A percentile compares a stretch with the other conserved stretches of the same genome.
Evolutionary conservation across 1,284 basidiomycete species (phyloP).

Genomic region (Tremellales sp.): DNA sequence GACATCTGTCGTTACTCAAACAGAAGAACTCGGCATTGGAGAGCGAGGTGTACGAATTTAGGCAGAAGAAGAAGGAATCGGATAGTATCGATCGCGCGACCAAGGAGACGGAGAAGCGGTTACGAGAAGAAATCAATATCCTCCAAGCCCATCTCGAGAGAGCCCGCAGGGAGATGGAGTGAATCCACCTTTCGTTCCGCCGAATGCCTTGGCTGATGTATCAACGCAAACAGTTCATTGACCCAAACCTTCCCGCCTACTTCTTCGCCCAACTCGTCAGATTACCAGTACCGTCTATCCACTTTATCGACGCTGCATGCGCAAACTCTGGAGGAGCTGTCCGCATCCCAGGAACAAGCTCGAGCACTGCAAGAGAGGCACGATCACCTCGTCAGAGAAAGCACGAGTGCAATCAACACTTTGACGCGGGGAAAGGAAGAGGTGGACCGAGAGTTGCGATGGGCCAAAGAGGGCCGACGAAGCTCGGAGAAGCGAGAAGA

Average conservation of each 20-base stretch:
- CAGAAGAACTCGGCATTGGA: constrained; percentile 31
- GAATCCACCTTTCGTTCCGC: background rate
- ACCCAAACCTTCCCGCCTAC: constrained; percentile 36
- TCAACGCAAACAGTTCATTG: constrained; percentile 33
- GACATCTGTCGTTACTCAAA: constrained; percentile 31
- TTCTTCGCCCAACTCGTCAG: constrained; percentile 12
- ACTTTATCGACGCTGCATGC: constrained; percentile 34
- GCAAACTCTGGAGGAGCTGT: constrained; percentile 29
- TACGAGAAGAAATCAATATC: constrained; percentile 32
- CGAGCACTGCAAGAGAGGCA: constrained; percentile 29
- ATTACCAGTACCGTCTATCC: constrained; percentile 34
- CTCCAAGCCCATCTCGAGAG: constrained; percentile 41
- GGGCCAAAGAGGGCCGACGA: constrained; percentile 41
- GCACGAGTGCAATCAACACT: constrained; percentile 19
- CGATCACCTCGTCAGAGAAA: constrained; percentile 26
- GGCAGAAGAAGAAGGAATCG: constrained; percentile 38
- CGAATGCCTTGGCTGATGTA: constrained; percentile 1
- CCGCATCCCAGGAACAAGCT: constrained; percentile 28
- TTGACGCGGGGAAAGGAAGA: constrained; percentile 27
- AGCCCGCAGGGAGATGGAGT: constrained; percentile 46
- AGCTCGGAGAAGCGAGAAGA: constrained; percentile 38
- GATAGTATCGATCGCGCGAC: constrained; percentile 30
- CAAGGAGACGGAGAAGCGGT: constrained; percentile 29
- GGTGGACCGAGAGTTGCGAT: constrained; percentile 39
- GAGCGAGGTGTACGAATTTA: constrained; percentile 35